Evolutionary conservation across 495 filamentous ascomycete species (phyloP).

Genomic region (Aspergillus bridgeri): DNA sequence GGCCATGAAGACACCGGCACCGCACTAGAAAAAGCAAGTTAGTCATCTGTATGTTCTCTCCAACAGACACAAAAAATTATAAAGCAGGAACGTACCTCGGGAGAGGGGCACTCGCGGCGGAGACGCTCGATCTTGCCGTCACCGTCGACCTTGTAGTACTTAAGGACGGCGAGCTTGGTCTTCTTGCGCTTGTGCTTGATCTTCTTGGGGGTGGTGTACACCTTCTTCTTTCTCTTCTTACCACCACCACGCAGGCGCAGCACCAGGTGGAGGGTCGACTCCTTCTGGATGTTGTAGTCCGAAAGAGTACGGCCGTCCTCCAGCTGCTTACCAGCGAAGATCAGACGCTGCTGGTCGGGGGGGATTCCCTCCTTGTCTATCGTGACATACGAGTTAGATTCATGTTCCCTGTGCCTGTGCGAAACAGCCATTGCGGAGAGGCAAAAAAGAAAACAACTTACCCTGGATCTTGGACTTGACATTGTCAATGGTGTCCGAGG

Average conservation of each 20-base stretch:
- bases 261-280: slow-evolving; percentile 97
- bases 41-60: neutral
- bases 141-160: slow-evolving; percentile 99
- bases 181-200: slow-evolving; percentile 99
- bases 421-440: neutral
- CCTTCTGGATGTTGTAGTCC: slow-evolving; percentile 99
- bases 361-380: slow-evolving; percentile 99
- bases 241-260: slow-evolving; percentile 92
- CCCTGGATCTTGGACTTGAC: slow-evolving; percentile 93
- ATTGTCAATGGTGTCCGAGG: slow-evolving; percentile 99
- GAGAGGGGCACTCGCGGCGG: slow-evolving; percentile 89
- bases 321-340: slow-evolving; percentile 99
- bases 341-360: slow-evolving; percentile 99
- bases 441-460: too few relatives aligned
- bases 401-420: neutral
- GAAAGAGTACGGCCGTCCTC: slow-evolving; percentile 98
- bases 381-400: slow-evolving; percentile 12
- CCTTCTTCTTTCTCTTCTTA: slow-evolving; percentile 99
- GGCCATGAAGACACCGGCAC: slow-evolving; percentile 99
- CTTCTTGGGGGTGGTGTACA: slow-evolving; percentile 99
- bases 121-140: slow-evolving; percentile 99
- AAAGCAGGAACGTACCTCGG: slow-evolving; percentile 63
- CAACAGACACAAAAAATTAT: neutral
- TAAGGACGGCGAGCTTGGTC: slow-evolving; percentile 99
- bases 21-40: slow-evolving; percentile 61